Conservation (phyloP, 495 filamentous ascomycete genomes). For the Lepraria neglecta region DNA sequence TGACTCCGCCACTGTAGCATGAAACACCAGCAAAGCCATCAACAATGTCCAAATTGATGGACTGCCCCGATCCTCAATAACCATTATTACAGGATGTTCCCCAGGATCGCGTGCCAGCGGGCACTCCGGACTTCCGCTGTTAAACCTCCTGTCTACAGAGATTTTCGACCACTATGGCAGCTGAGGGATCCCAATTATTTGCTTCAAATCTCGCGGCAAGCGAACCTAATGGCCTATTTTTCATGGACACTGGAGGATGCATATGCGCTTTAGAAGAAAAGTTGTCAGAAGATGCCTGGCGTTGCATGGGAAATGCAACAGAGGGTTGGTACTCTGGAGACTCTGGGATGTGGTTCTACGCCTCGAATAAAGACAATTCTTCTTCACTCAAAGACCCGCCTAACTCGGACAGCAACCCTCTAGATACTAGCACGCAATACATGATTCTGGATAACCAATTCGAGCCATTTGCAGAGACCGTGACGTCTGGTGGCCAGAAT, state of each 20-base stretch:
- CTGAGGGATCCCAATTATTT: not conserved
- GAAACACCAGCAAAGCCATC: not conserved
- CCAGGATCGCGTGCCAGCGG: not conserved
- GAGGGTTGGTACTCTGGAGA: slow-evolving; percentile 26
- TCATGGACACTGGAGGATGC: slow-evolving; percentile 38
- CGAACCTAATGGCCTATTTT: slow-evolving; percentile 29
- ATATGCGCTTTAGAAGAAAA: slow-evolving; percentile 32
- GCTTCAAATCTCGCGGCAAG: not conserved
- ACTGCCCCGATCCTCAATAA: not conserved
- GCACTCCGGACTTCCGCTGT: no score
- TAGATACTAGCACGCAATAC: slow-evolving; percentile 21
- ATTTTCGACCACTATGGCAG: not conserved
- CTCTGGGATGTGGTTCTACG: slow-evolving; percentile 40
- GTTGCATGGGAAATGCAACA: slow-evolving; percentile 37
- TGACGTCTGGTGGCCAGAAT: not conserved
- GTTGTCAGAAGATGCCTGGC: slow-evolving; percentile 28
- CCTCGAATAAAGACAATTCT: slow-evolving; percentile 16
- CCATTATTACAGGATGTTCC: not conserved
- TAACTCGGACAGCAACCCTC: slow-evolving; percentile 32
- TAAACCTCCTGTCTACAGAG: not conserved
- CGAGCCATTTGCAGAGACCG: not conserved
- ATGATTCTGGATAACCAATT: not conserved
- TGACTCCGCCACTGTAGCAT: not conserved
- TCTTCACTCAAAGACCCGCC: slow-evolving; percentile 27
- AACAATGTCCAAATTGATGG: not conserved